Evolutionary conservation across 768 basidiomycete genomes (phyloP), one percentile per base, ranked within the genome.

Genomic region (Leccinellum albellum): DNA sequence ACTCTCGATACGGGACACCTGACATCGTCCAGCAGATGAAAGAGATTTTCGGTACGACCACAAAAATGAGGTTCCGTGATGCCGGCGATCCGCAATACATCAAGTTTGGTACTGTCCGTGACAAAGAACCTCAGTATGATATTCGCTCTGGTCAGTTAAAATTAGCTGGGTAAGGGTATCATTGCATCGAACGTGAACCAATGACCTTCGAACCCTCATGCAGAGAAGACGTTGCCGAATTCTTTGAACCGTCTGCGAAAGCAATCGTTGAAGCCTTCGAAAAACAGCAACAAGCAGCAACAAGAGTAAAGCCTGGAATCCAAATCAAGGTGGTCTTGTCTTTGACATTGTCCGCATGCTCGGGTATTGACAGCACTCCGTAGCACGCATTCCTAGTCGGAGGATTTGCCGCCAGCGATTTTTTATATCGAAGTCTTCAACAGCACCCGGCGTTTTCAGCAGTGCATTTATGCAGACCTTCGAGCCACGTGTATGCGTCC

Each of bases 231-330:
- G 68, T 81, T 5, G 71, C 69, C 3, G 59, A 55, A 1, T 75
- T 78, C 48, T 82, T 82, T 55, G 72, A 77, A 42, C 76, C 75
- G 0, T 79, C 79, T 0, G 61, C 79, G 9, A 50, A 69, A n/a
- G 71, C 58, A 2, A 76, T 74, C 10, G 65, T 66, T 3, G 69
- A 69, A 3, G 74, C 73, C 3, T 72, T 81, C 10, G 53, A 63
- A 28, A 58, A 68, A 6, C 72, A 75, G 50, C 59, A 58, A 3
- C 17, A 51, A n/a, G 57, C 55, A 8, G 68, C 60, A 13, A 63
- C 66, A 1, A 37, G 23, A 14, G 55, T 64, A n/a, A 47, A 55
- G 2, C 17, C 24, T 2, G 46, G 46, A 9, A 70, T 79, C 12
- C 33, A 57, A 59, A 42, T 77, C 71, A 62, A 54, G 68, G 62